Conservation (phyloP, 352 stramenopile genomes). For the Globisporangium nagaii region DNA sequence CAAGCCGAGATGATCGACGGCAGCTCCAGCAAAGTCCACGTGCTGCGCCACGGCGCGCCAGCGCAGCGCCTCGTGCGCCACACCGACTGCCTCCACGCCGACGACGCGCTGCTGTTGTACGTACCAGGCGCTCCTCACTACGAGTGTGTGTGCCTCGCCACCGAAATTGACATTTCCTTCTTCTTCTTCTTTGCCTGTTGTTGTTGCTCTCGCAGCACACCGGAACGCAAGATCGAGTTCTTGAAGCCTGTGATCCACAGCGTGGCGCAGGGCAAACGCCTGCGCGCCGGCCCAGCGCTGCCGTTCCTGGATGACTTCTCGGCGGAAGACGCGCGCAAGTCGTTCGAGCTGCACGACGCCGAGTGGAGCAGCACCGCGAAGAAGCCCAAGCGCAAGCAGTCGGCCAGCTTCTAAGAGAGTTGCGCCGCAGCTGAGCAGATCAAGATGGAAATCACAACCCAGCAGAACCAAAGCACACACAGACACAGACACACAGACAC, state of each 20-base stretch:
- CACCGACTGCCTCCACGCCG: neutral
- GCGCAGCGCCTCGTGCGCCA: too few species aligned
- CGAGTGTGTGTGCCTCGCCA: neutral
- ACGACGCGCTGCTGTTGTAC: slow-evolving; percentile 1
- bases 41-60: neutral
- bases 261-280: slow-evolving; percentile 8
- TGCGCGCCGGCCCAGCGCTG: slow-evolving; percentile 15
- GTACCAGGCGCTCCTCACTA: neutral
- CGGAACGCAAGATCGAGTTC: slow-evolving; percentile 12
- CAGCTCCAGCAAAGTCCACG: neutral
- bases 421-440: neutral
- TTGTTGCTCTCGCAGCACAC: slow-evolving; percentile 13
- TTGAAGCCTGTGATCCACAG: slow-evolving; percentile 7
- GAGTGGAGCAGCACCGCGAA: slow-evolving; percentile 11
- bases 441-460: neutral
- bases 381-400: slow-evolving; percentile 20
- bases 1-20: neutral
- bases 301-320: slow-evolving; percentile 31
- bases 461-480: neutral
- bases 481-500: neutral
- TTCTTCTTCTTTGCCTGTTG: neutral
- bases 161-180: slow-evolving; percentile 2
- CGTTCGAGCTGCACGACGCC: slow-evolving; percentile 12
- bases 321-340: slow-evolving; percentile 12
- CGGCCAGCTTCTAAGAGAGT: slow-evolving; percentile 12